A percentile compares a stretch with the other conserved stretches of the same genome.
These are phyloP conservation scores for Camellia granthamiana DNA, from an alignment of 148 eudicot genomes.

Conservation along the genomic window DNA sequence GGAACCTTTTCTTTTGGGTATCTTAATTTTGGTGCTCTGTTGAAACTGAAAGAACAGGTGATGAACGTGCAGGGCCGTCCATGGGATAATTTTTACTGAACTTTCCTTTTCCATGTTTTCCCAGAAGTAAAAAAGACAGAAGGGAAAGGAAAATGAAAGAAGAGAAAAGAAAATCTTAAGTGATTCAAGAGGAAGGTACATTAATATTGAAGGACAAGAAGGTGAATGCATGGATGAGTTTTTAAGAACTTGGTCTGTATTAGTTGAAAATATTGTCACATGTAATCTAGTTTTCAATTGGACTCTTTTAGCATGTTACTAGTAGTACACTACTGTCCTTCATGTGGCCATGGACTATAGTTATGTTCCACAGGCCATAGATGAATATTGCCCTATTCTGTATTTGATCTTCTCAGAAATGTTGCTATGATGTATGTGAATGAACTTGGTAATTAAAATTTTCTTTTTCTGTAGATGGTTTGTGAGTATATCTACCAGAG, in stretches of 20 bases:
- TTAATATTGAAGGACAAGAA: not conserved
- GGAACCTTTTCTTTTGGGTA: not conserved
- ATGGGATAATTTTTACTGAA: constrained; percentile 19
- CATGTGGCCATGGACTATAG: not conserved
- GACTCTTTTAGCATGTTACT: not conserved
- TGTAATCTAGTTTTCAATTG: no score
- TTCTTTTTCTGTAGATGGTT: not conserved
- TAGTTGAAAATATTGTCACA: not conserved
- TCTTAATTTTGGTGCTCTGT: constrained; percentile 19
- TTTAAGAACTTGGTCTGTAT: not conserved
- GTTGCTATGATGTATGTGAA: not conserved
- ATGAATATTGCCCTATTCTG: not conserved
- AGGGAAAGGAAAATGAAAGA: not conserved
- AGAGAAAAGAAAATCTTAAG: not conserved
- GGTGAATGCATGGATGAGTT: not conserved
- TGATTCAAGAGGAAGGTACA: not conserved
- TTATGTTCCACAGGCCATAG: not conserved
- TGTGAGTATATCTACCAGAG: no score
- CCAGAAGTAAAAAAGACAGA: not conserved
- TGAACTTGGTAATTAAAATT: not conserved
- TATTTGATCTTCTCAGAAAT: not conserved
- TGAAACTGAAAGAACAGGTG: constrained; percentile 16
- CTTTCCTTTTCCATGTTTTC: not conserved
- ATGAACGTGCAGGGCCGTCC: constrained; percentile 19
- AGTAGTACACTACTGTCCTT: not conserved